Evolutionary conservation across 768 basidiomycete genomes (phyloP).

Genomic region (Nidula microcarpa): DNA sequence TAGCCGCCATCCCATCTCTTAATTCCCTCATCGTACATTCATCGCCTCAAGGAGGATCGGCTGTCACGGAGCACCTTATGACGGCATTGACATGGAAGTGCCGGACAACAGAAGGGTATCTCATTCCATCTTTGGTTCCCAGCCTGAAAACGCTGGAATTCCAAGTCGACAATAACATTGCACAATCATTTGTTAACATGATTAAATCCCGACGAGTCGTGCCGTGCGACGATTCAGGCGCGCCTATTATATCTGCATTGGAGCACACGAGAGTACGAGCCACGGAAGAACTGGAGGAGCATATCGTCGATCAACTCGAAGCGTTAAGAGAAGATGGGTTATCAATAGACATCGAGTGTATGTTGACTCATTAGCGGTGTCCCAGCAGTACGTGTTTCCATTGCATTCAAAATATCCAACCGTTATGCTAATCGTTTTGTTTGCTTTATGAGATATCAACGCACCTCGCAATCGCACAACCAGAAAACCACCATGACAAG

Average conservation of each 20-base stretch:
- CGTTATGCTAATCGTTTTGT: not conserved
- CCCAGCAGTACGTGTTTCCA: too few species aligned
- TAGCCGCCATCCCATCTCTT: constrained; percentile 25
- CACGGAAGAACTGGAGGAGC: constrained; percentile 11
- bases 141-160: constrained; percentile 31
- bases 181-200: constrained; percentile 30
- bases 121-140: constrained; percentile 19
- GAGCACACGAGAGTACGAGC: constrained; percentile 8
- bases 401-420: too few species aligned
- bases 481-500: too few species aligned
- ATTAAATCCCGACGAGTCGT: constrained; percentile 25
- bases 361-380: not conserved
- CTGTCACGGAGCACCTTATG: constrained; percentile 29
- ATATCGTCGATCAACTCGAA: constrained; percentile 12
- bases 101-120: constrained; percentile 17
- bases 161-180: constrained; percentile 27
- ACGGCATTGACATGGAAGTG: constrained; percentile 30
- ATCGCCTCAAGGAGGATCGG: constrained; percentile 16
- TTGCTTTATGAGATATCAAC: too few species aligned
- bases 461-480: too few species aligned
- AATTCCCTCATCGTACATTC: constrained; percentile 30
- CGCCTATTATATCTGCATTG: constrained; percentile 6
- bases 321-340: constrained; percentile 2
- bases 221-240: constrained; percentile 1
- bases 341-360: not conserved